These are phyloP conservation scores for Colletotrichum brevisporum DNA, from an alignment of 2,329 filamentous ascomycete species.

Conservation along the genomic window DNA sequence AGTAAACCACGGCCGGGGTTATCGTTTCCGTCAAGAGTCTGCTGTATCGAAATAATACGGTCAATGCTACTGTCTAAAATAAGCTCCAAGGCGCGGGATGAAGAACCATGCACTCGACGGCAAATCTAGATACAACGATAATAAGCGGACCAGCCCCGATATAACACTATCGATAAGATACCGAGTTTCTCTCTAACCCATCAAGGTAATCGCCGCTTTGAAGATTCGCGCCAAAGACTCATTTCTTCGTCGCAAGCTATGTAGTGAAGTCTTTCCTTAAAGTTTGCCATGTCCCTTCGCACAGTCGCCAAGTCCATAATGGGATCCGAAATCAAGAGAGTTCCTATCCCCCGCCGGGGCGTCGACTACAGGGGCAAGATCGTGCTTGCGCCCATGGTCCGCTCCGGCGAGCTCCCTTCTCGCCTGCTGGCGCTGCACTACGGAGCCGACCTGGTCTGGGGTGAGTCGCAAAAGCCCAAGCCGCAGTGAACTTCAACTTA, in stretches of 20 bases:
- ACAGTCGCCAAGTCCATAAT: constrained; percentile 65
- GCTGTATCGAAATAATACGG: no score
- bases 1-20: no score
- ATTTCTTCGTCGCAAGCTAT: constrained; percentile 18
- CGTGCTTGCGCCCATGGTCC: constrained; percentile 97
- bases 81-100: no score
- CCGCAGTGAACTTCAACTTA: constrained; percentile 12
- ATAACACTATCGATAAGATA: constrained; percentile 38
- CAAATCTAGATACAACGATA: neutral
- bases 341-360: constrained; percentile 88
- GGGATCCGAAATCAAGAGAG: constrained; percentile 72
- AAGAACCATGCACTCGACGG: neutral
- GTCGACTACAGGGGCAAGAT: constrained; percentile 95
- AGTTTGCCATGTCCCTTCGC: constrained; percentile 32
- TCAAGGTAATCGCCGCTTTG: constrained; percentile 36
- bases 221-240: constrained; percentile 21
- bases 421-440: constrained; percentile 92
- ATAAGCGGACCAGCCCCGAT: neutral
- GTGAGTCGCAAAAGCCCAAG: constrained; percentile 59
- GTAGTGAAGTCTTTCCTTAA: constrained; percentile 2
- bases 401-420: constrained; percentile 94
- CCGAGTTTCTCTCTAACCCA: constrained; percentile 35
- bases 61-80: no score
- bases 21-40: no score
- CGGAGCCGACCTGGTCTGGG: constrained; percentile 97